Evolutionary conservation across 2,329 filamentous ascomycete species (phyloP).

Genomic region (Clonostachys rosea): DNA sequence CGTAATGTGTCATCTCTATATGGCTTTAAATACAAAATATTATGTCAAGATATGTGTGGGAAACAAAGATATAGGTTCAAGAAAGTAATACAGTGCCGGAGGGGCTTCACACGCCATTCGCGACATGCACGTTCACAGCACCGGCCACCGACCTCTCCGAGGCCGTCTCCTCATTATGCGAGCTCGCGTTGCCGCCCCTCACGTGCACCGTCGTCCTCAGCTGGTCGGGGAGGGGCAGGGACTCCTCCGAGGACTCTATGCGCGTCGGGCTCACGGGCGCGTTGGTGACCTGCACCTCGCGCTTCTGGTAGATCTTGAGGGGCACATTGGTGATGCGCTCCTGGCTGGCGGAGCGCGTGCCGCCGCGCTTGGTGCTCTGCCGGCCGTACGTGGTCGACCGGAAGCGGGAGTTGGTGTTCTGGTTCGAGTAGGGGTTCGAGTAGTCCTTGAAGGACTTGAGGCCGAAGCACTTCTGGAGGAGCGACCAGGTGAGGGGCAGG

Average conservation of each 20-base stretch:
- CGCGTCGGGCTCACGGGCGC: neutral
- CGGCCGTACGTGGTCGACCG: conserved; percentile 1
- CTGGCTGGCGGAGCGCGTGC: conserved; percentile 1
- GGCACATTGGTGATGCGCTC: conserved; percentile 13
- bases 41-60: neutral
- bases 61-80: neutral
- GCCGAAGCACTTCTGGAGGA: conserved; percentile 29
- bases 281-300: conserved; percentile 4
- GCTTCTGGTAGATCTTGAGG: conserved; percentile 11
- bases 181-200: neutral
- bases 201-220: conserved; percentile 2
- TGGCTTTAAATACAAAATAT: too few relatives aligned
- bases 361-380: neutral
- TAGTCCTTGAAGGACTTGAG: conserved; percentile 15
- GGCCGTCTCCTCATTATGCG: neutral
- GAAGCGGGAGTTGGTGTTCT: neutral
- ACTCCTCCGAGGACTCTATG: conserved; percentile 1
- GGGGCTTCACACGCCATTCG: neutral
- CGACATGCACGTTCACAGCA: too few relatives aligned
- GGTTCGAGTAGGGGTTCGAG: conserved; percentile 5
- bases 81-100: neutral
- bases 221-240: neutral
- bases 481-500: conserved; percentile 35
- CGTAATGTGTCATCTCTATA: too few relatives aligned
- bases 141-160: neutral